A percentile compares a stretch with the other conserved stretches of the same genome.
Conservation (phyloP, 2,329 filamentous ascomycete genomes). For the Xylaria sp. region DNA sequence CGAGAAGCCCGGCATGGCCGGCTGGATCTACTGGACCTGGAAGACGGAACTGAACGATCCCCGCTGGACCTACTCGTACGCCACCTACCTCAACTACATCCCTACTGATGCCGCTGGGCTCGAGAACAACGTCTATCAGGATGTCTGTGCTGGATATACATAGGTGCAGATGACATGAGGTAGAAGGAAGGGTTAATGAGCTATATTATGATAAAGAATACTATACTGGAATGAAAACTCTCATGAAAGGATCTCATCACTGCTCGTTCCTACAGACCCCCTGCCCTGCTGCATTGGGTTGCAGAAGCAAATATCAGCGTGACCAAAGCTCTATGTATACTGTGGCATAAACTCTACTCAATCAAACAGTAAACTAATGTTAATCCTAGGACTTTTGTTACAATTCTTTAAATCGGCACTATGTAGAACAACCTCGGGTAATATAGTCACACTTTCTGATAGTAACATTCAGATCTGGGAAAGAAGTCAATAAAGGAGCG, state of each 20-base stretch:
- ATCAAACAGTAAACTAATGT: too few relatives aligned
- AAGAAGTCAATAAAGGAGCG: too few relatives aligned
- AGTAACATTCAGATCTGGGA: too few relatives aligned
- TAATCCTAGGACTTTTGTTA: too few relatives aligned
- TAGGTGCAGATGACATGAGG: neutral
- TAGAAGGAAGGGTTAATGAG: neutral
- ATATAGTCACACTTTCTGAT: too few relatives aligned
- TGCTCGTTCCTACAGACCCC: neutral
- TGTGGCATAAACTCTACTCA: too few relatives aligned
- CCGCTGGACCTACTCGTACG: constrained; percentile 43
- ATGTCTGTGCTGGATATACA: constrained; percentile 43
- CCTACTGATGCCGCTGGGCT: constrained; percentile 40
- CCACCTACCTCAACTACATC: constrained; percentile 36
- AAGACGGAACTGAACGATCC: constrained; percentile 43
- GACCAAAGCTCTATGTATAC: too few relatives aligned
- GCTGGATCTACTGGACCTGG: constrained; percentile 45
- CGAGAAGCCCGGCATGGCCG: constrained; percentile 42
- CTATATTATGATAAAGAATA: neutral
- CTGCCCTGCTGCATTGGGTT: too few relatives aligned
- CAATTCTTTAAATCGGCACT: too few relatives aligned
- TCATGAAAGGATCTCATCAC: neutral
- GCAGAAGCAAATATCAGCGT: too few relatives aligned
- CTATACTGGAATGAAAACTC: neutral
- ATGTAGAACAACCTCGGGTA: too few relatives aligned
- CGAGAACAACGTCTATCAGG: constrained; percentile 42